A percentile compares a stretch with the other conserved stretches of the same genome.
phyloP scores from a whole-genome alignment of 1,139 yeast species.

The Hemisphaericaspora xylofermentans region DNA sequence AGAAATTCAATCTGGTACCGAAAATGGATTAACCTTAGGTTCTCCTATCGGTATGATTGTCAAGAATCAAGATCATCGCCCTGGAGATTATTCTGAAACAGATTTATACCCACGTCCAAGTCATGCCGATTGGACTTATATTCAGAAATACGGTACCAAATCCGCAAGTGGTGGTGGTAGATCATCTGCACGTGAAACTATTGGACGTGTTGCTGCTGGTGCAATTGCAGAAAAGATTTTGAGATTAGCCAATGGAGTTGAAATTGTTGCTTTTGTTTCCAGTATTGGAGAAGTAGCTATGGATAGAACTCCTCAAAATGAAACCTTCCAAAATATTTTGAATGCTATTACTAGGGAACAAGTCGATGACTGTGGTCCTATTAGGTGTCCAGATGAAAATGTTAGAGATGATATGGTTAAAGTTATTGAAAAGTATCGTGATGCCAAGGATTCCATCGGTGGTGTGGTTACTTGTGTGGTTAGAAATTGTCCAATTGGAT shows the following conservation, averaged over 20 bases:
- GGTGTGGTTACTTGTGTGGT: slow-evolving; percentile 98
- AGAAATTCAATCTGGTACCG: slow-evolving; percentile 92
- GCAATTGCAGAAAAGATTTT: slow-evolving; percentile 95
- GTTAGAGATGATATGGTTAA: slow-evolving; percentile 80
- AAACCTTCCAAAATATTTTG: slow-evolving; percentile 63
- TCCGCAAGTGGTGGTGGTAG: slow-evolving; percentile 98
- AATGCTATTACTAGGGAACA: slow-evolving; percentile 80
- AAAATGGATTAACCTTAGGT: slow-evolving; percentile 85
- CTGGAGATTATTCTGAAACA: slow-evolving; percentile 92
- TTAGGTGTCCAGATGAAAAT: slow-evolving; percentile 84
- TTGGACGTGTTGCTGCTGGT: slow-evolving; percentile 98
- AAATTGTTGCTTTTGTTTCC: slow-evolving; percentile 94
- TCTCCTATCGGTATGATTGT: slow-evolving; percentile 96
- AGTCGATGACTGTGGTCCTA: slow-evolving; percentile 85
- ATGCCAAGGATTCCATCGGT: slow-evolving; percentile 88
- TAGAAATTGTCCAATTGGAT: slow-evolving; percentile 87
- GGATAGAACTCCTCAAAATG: slow-evolving; percentile 68
- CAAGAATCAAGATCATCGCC: slow-evolving; percentile 92
- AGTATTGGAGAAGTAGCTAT: slow-evolving; percentile 81
- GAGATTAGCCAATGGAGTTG: slow-evolving; percentile 71
- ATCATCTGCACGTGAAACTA: slow-evolving; percentile 95
- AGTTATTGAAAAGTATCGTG: slow-evolving; percentile 84
- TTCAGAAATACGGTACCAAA: slow-evolving; percentile 85
- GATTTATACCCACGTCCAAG: slow-evolving; percentile 96
- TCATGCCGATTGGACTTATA: slow-evolving; percentile 95